phyloP scores from a whole-genome alignment of 352 stramenopile genomes.

The Phytophthora citrophthora region DNA sequence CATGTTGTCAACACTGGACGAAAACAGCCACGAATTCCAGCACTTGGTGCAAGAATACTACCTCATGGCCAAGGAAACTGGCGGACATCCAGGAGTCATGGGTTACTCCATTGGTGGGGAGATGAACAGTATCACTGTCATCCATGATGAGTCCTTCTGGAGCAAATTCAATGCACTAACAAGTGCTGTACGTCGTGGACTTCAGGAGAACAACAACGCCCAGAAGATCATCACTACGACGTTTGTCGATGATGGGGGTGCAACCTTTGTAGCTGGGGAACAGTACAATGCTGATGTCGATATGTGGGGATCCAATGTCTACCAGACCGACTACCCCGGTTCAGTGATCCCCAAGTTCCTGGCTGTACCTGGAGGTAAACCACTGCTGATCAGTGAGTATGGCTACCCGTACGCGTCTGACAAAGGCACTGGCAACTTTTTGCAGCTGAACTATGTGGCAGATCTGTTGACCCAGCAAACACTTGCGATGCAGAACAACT shows the following conservation, averaged over 20 bases:
- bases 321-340: slow-evolving; percentile 67
- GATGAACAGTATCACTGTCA: slow-evolving; percentile 74
- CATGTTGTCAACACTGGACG: slow-evolving; percentile 44
- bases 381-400: slow-evolving; percentile 70
- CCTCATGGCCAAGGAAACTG: slow-evolving; percentile 63
- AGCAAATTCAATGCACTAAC: slow-evolving; percentile 64
- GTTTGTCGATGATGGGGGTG: slow-evolving; percentile 69
- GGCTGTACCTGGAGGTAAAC: slow-evolving; percentile 46
- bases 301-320: slow-evolving; percentile 77
- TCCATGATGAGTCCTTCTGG: slow-evolving; percentile 64
- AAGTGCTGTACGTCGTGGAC: slow-evolving; percentile 50
- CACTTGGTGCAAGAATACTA: slow-evolving; percentile 60
- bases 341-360: slow-evolving; percentile 63
- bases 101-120: slow-evolving; percentile 79
- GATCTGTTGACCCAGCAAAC: slow-evolving; percentile 53
- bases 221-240: slow-evolving; percentile 85
- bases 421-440: slow-evolving; percentile 40
- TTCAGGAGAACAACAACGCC: slow-evolving; percentile 50
- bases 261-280: slow-evolving; percentile 54
- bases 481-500: slow-evolving; percentile 65
- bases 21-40: slow-evolving; percentile 48
- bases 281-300: slow-evolving; percentile 60
- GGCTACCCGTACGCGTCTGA: slow-evolving; percentile 66
- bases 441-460: slow-evolving; percentile 53
- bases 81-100: slow-evolving; percentile 59